A percentile compares a stretch with the other conserved stretches of the same genome.
Conservation (phyloP, 192 early-diverging fungal species). For the Linnemannia elongata region DNA sequence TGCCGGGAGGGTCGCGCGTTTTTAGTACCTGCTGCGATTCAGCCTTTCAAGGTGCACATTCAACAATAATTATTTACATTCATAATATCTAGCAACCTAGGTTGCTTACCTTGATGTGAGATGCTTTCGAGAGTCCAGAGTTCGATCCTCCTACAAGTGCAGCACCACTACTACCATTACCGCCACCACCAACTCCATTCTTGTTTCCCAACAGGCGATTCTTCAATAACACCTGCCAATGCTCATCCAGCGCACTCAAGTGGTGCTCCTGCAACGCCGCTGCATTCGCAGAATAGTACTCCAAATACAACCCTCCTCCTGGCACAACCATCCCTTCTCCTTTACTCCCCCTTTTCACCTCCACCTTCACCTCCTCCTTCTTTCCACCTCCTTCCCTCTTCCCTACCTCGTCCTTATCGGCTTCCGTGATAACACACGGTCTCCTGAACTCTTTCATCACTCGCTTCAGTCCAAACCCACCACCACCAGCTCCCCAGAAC, state of each 20-base stretch:
- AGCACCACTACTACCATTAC: neutral
- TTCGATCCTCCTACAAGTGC: neutral
- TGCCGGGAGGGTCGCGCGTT: neutral
- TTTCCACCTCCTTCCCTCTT: neutral
- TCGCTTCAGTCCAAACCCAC: neutral
- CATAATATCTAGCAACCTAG: neutral
- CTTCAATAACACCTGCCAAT: conserved; percentile 30
- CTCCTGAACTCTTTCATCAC: conserved; percentile 3
- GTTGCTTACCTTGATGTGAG: neutral
- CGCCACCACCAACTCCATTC: neutral
- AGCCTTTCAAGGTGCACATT: too few species aligned
- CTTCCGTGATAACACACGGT: neutral
- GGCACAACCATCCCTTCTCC: neutral
- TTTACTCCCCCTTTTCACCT: neutral
- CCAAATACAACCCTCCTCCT: conserved; percentile 29
- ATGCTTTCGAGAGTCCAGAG: neutral
- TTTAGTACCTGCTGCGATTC: neutral
- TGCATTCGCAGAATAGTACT: conserved; percentile 42
- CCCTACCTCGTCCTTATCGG: neutral
- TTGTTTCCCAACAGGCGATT: neutral
- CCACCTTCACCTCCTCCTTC: neutral
- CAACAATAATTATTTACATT: too few species aligned
- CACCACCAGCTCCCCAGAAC: neutral
- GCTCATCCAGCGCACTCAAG: conserved; percentile 27
- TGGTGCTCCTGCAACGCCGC: conserved; percentile 37